Evolutionary conservation across 176 grass and related monocot genomes (phyloP).

Genomic region (Avena insularis): DNA sequence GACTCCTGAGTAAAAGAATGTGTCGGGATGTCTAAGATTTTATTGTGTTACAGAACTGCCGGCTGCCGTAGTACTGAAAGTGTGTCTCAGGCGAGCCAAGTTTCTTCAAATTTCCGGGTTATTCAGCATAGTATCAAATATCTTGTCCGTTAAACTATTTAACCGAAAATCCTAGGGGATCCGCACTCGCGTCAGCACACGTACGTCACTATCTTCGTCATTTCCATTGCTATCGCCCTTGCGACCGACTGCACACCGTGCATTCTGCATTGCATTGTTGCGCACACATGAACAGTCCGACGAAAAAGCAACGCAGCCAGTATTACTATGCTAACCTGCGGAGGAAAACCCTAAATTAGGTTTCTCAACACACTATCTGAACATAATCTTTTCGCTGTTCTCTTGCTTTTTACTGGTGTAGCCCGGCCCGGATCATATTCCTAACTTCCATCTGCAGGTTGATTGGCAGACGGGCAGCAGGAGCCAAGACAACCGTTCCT

Average conservation of each 20-base stretch:
- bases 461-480: background rate
- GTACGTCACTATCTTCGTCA: background rate
- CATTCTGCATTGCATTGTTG: background rate
- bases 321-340: background rate
- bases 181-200: background rate
- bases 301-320: background rate
- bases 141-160: conserved; percentile 3
- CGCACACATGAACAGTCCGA: background rate
- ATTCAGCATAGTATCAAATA: background rate
- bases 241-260: background rate
- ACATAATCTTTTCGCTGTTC: background rate
- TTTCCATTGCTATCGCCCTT: background rate
- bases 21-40: background rate
- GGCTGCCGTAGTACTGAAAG: background rate
- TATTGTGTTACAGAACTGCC: background rate
- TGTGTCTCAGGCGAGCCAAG: background rate
- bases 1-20: background rate
- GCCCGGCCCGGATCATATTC: background rate
- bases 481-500: no score
- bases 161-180: background rate
- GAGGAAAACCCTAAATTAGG: background rate
- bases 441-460: background rate
- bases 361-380: background rate
- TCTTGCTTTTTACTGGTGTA: conserved; percentile 22
- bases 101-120: background rate